Base-by-base conservation (phyloP, 495 filamentous ascomycete species). In the Penicillium fimorum region DNA sequence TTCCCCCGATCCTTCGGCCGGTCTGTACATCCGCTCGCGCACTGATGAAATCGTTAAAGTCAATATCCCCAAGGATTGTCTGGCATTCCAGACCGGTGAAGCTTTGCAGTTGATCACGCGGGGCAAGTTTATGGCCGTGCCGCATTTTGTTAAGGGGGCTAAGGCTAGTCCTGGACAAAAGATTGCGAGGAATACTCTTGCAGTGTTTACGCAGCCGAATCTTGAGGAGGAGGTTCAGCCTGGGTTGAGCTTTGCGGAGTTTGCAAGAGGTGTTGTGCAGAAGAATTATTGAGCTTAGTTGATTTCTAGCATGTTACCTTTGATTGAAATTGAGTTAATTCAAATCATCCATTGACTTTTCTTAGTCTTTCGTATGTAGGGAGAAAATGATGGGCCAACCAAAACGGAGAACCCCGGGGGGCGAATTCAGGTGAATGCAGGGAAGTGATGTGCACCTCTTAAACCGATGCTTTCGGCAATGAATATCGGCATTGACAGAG, bases 201-300 rank as follows among this genome's bases (percentile, higher is more conserved):
- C 94, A 5, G 91, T 98, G 29, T 98, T 98, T 70, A 98, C 94
- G 45, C 94, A 98, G 79, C 94, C 94, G 40, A 96, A 96, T 76
- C 70, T 98, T 45, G 87, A 82, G 50, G 94, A 96, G 62, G 83
- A 87, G 75, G 90, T 98, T 15, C 80, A 86, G 65, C 76, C 79
- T 58, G 85, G 87, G 24, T 80, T 85, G 47, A 86, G 77, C 41
- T 97, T 97, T 80, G 94, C 87, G 29, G 84, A 88, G 63, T 96
- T 97, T 81, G 91, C 91, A 18, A 86, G 83, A 71, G 87, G 85
- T 40, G 86, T 96, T 64, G 86, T 96, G 54, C 81, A 83, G 62
- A 89, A 83, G 79, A 94, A 92, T 70, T 90, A 89, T 35, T 77
- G 69, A 47, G 35, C 27, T 37, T 40, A 27, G 12, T 30, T 47